Percentiles rank a stretch among this genome's conserved stretches.
Conservation (phyloP, 352 stramenopile species). For the Phytophthora cryptogea region DNA sequence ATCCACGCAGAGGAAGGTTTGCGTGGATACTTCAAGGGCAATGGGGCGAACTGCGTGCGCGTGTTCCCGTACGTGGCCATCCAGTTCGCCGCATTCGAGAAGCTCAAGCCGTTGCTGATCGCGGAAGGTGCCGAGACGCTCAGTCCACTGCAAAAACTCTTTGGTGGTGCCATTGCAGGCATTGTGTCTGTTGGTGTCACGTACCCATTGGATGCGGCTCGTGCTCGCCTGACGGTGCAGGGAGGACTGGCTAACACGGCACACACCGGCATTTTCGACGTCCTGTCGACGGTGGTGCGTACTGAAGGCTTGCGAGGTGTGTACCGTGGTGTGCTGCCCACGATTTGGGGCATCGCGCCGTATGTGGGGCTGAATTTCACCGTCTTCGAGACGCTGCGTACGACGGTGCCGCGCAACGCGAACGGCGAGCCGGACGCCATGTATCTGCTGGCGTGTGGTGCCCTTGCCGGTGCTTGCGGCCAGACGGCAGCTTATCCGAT, state of each 20-base stretch:
- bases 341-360: conserved; percentile 68
- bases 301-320: conserved; percentile 61
- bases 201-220: conserved; percentile 78
- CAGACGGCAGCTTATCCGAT: conserved; percentile 80
- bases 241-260: conserved; percentile 60
- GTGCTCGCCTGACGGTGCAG: conserved; percentile 73
- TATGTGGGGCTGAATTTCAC: conserved; percentile 84
- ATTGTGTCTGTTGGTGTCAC: conserved; percentile 70
- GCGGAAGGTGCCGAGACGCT: conserved; percentile 43
- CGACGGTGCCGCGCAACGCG: conserved; percentile 43
- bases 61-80: conserved; percentile 83
- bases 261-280: conserved; percentile 69
- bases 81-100: conserved; percentile 75
- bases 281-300: conserved; percentile 50
- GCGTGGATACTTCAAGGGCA: conserved; percentile 74
- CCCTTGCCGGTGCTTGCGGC: conserved; percentile 63
- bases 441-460: conserved; percentile 65
- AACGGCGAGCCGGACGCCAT: conserved; percentile 55
- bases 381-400: conserved; percentile 71
- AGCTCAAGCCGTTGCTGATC: conserved; percentile 57
- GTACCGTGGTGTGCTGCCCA: conserved; percentile 67
- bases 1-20: conserved; percentile 69
- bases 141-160: conserved; percentile 54
- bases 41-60: conserved; percentile 80
- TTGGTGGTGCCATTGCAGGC: conserved; percentile 61